These are phyloP conservation scores for Paspalum notatum DNA, from an alignment of 176 grass and related monocot species.

Conservation along the genomic window DNA sequence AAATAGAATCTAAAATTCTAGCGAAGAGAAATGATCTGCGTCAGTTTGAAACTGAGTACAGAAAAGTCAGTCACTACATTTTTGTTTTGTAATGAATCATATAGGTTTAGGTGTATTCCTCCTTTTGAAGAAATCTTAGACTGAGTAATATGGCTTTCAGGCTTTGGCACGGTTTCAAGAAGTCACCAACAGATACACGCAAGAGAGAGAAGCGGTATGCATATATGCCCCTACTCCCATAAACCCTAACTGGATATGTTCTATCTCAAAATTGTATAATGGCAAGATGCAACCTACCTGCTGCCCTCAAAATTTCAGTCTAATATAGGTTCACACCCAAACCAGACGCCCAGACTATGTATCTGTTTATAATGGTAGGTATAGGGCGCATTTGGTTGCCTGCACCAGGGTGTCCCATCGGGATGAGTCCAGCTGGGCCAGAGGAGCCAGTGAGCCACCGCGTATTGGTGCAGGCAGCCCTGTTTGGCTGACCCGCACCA, in stretches of 20 bases:
- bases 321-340: not conserved
- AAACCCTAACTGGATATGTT: constrained; percentile 1
- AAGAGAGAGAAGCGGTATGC: constrained; percentile 91
- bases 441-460: too few species aligned
- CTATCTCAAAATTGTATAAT: not conserved
- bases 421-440: too few species aligned
- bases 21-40: constrained; percentile 91
- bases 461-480: too few species aligned
- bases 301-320: not conserved
- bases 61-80: constrained; percentile 72
- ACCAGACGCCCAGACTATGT: not conserved
- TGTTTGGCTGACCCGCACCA: too few species aligned
- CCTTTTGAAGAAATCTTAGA: constrained; percentile 20
- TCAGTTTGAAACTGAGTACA: constrained; percentile 91
- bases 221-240: not conserved
- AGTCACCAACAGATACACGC: constrained; percentile 85
- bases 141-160: constrained; percentile 53
- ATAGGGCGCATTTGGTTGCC: too few species aligned
- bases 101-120: not conserved
- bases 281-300: constrained; percentile 17
- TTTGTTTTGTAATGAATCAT: constrained; percentile 10
- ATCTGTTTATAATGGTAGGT: not conserved
- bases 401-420: too few species aligned
- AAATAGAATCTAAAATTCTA: constrained; percentile 90
- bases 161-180: constrained; percentile 94